A percentile compares a stretch with the other conserved stretches of the same genome.
Conservation (phyloP, 257 asterid species). For the Solanum bukasovii region DNA sequence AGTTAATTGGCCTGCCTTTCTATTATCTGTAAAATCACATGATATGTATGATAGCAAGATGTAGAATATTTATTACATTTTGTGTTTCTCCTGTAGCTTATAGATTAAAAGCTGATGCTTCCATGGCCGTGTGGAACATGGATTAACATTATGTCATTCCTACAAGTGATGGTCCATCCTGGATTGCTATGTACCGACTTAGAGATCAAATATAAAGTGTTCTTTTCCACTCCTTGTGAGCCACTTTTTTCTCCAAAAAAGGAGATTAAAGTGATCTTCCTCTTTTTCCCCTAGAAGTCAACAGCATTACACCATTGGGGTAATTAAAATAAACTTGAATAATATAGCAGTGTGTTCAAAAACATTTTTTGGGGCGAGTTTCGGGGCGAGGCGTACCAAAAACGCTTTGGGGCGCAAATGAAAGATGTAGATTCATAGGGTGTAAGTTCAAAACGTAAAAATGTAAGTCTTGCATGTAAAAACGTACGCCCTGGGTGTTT, state of each 20-base stretch:
- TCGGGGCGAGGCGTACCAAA: rapidly evolving
- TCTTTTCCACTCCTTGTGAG: background rate
- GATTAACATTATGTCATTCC: background rate
- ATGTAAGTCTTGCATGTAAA: too few relatives aligned
- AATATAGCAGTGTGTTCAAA: too few relatives aligned
- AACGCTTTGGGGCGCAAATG: too few relatives aligned
- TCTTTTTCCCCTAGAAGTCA: background rate
- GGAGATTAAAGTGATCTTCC: background rate
- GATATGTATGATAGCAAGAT: background rate
- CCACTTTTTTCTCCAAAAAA: background rate
- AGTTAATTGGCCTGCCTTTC: background rate
- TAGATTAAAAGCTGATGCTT: background rate
- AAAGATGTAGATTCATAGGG: too few relatives aligned
- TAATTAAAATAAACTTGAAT: background rate
- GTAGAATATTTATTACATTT: background rate
- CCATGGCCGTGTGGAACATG: background rate
- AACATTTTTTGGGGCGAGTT: too few relatives aligned
- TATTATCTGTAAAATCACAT: background rate
- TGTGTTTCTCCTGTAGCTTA: background rate
- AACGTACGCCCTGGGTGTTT: too few relatives aligned
- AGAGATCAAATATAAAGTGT: background rate
- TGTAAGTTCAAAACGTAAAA: too few relatives aligned
- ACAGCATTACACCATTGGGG: background rate
- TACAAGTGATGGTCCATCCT: background rate
- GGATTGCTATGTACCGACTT: background rate